A percentile compares a stretch with the other conserved stretches of the same genome.
Evolutionary conservation across 768 basidiomycete species (phyloP).

Genomic region (Agrocybe praecox): DNA sequence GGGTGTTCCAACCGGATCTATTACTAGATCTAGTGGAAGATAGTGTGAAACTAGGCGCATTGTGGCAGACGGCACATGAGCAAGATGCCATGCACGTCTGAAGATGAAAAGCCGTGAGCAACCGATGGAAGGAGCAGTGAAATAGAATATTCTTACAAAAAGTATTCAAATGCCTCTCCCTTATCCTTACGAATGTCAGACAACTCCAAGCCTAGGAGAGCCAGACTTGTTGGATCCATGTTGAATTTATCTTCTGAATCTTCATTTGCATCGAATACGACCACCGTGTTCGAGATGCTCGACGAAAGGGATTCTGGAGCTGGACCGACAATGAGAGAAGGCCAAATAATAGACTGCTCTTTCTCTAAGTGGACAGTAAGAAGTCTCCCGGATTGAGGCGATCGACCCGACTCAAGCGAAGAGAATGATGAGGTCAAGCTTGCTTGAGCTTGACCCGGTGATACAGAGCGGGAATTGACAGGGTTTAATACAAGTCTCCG

Average conservation of each 20-base stretch:
- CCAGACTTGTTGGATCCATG: slow-evolving; percentile 85
- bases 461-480: slow-evolving; percentile 50
- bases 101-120: neutral
- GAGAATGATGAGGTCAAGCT: slow-evolving; percentile 76
- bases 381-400: slow-evolving; percentile 61
- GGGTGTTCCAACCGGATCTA: slow-evolving; percentile 31
- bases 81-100: slow-evolving; percentile 84
- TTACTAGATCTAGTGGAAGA: slow-evolving; percentile 56
- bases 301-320: slow-evolving; percentile 65
- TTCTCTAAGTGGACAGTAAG: slow-evolving; percentile 83
- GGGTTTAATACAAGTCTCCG: slow-evolving; percentile 27
- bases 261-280: slow-evolving; percentile 50
- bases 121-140: neutral
- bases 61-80: slow-evolving; percentile 72
- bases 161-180: slow-evolving; percentile 81
- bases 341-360: slow-evolving; percentile 80
- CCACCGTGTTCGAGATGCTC: slow-evolving; percentile 48
- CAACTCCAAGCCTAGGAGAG: slow-evolving; percentile 68
- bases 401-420: slow-evolving; percentile 72
- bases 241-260: slow-evolving; percentile 71
- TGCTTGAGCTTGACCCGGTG: slow-evolving; percentile 55
- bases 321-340: slow-evolving; percentile 76
- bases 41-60: slow-evolving; percentile 80
- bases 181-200: slow-evolving; percentile 75
- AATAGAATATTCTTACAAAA: slow-evolving; percentile 55